Percentiles rank a stretch among this genome's conserved stretches.
phyloP scores from a whole-genome alignment of 1,139 yeast genomes.

The Suhomyces anneliseae region DNA sequence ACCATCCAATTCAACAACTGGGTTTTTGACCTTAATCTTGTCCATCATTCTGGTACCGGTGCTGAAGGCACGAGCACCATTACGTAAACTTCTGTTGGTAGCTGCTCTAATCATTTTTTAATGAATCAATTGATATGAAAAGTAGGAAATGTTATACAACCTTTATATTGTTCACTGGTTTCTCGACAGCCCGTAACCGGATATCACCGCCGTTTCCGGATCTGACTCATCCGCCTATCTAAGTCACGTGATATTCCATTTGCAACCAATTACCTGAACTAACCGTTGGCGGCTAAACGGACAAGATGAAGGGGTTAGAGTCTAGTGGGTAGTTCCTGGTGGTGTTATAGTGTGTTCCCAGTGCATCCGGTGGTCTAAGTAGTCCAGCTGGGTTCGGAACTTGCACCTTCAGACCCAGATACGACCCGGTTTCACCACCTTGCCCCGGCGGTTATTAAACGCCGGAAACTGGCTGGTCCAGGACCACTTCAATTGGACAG shows the following conservation, averaged over 20 bases:
- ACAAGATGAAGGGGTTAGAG: no score
- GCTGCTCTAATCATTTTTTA: constrained; percentile 12
- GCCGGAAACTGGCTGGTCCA: no score
- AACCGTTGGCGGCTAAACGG: no score
- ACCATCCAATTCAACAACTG: constrained; percentile 94
- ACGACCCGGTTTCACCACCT: no score
- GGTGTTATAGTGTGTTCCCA: no score
- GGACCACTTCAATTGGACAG: no score
- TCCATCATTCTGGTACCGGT: constrained; percentile 16
- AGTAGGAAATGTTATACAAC: neutral
- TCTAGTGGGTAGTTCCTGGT: no score
- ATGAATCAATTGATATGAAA: neutral
- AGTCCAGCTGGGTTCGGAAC: no score
- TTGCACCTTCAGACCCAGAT: no score
- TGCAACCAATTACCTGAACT: neutral
- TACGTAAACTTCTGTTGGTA: constrained; percentile 2
- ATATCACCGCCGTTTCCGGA: constrained; percentile 3
- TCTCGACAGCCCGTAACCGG: constrained; percentile 5
- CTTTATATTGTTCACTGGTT: neutral
- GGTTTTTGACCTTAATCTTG: constrained; percentile 81
- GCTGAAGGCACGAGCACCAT: constrained; percentile 23
- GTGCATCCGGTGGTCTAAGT: no score
- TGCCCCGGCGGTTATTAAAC: no score
- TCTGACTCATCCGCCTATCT: constrained; percentile 1
- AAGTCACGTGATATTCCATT: constrained; percentile 3